Percentiles rank a stretch among this genome's conserved stretches.
These are phyloP conservation scores for Lathyrus tuberosus DNA, from an alignment of 306 rosid genomes.

Conservation along the genomic window DNA sequence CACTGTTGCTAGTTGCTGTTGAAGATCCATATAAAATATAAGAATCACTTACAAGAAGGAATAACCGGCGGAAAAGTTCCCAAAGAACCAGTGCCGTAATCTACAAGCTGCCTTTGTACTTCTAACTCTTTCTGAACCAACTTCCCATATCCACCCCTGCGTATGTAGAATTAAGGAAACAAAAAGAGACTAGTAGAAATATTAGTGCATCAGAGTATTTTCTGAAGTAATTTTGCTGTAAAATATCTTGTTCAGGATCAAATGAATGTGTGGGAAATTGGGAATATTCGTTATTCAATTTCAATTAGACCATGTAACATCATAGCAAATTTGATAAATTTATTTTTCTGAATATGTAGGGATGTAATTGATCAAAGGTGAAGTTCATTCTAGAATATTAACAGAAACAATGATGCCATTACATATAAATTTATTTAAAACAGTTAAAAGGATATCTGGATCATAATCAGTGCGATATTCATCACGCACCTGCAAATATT, in stretches of 20 bases:
- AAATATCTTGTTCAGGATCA: slow-evolving; percentile 16
- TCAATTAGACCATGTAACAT: not conserved
- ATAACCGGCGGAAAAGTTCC: slow-evolving; percentile 75
- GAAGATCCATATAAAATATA: slow-evolving; percentile 33
- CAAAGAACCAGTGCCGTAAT: slow-evolving; percentile 94
- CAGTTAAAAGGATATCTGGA: slow-evolving; percentile 90
- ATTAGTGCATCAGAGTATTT: not conserved
- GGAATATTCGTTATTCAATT: slow-evolving; percentile 5
- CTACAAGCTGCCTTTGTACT: slow-evolving; percentile 96
- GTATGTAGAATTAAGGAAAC: slow-evolving; percentile 68
- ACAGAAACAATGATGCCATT: not conserved
- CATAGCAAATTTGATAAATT: not conserved
- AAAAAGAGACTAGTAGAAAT: slow-evolving; percentile 28
- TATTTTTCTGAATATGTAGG: not conserved
- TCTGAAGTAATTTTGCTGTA: slow-evolving; percentile 8
- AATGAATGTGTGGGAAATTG: not conserved
- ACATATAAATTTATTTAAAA: slow-evolving; percentile 15
- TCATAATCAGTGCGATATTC: slow-evolving; percentile 98
- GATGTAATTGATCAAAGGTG: slow-evolving; percentile 3
- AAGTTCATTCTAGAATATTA: slow-evolving; percentile 11
- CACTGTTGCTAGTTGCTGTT: slow-evolving; percentile 21
- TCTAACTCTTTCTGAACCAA: slow-evolving; percentile 89
- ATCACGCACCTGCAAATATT: slow-evolving; percentile 80
- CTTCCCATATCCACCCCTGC: slow-evolving; percentile 97
- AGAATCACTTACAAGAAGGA: slow-evolving; percentile 68